A percentile compares a stretch with the other conserved stretches of the same genome.
Conservation (phyloP, 257 asterid species). For the Cynanchum wilfordii region DNA sequence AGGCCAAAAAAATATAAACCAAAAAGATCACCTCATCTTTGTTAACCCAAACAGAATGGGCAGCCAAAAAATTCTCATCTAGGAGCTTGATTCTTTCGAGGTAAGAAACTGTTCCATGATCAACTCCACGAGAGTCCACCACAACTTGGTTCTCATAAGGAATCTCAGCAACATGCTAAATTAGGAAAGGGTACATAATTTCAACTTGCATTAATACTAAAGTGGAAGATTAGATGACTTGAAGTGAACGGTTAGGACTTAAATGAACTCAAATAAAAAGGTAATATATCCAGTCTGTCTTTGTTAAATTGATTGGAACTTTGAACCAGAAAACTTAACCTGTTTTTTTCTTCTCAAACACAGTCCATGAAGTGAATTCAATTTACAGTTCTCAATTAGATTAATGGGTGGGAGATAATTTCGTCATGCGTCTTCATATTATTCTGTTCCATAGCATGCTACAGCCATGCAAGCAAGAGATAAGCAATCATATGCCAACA, state of each 20-base stretch:
- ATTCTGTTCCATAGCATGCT: not conserved
- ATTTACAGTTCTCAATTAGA: not conserved
- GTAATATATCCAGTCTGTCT: not conserved
- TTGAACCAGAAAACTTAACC: not conserved
- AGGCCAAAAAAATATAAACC: not conserved
- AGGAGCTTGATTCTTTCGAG: constrained; percentile 61
- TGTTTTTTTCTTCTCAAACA: not conserved
- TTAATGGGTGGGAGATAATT: not conserved
- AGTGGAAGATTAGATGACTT: not conserved
- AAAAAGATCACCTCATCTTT: constrained; percentile 45
- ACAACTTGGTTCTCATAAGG: constrained; percentile 65
- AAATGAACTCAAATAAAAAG: not conserved
- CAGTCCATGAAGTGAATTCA: not conserved
- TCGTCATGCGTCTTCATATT: not conserved
- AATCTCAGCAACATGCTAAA: constrained; percentile 83
- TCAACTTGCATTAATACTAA: not conserved
- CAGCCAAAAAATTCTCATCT: constrained; percentile 56
- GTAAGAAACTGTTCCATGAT: constrained; percentile 69
- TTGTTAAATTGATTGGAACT: not conserved
- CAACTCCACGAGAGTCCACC: constrained; percentile 48
- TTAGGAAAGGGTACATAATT: not conserved
- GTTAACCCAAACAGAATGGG: constrained; percentile 81
- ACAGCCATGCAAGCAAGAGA: not conserved
- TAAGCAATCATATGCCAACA: not conserved
- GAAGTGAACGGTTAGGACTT: not conserved